A percentile compares a stretch with the other conserved stretches of the same genome.
phyloP scores from a whole-genome alignment of 805 yeast species.

The Wickerhamomyces strasburgensis region DNA sequence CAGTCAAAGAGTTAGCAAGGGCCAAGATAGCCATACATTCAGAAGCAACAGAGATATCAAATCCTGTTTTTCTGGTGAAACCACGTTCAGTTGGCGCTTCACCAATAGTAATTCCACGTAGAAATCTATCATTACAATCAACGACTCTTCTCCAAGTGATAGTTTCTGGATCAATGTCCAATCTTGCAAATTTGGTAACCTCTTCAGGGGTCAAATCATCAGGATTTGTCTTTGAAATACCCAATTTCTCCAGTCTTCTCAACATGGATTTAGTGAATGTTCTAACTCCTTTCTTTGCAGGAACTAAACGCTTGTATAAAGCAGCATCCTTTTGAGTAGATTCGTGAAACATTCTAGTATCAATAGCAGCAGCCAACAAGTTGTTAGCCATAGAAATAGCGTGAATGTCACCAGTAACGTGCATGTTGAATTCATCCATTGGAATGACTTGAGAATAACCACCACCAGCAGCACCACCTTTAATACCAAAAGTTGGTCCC shows the following conservation, averaged over 20 bases:
- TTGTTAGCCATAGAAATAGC: slow-evolving; percentile 94
- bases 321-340: slow-evolving; percentile 76
- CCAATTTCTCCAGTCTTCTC: slow-evolving; percentile 70
- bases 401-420: slow-evolving; percentile 95
- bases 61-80: slow-evolving; percentile 78
- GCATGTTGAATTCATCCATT: slow-evolving; percentile 98
- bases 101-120: slow-evolving; percentile 86
- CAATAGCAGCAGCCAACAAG: slow-evolving; percentile 92
- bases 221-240: slow-evolving; percentile 78
- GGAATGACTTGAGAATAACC: slow-evolving; percentile 98
- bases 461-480: slow-evolving; percentile 99
- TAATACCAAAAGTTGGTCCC: slow-evolving; percentile 99
- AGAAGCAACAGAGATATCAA: slow-evolving; percentile 94
- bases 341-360: slow-evolving; percentile 96
- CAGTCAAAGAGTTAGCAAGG: slow-evolving; percentile 67
- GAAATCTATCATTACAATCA: slow-evolving; percentile 88
- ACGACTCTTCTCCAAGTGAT: slow-evolving; percentile 92
- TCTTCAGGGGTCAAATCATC: slow-evolving; percentile 77
- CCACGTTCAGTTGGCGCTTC: slow-evolving; percentile 93
- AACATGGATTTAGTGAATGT: slow-evolving; percentile 75
- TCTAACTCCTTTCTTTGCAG: slow-evolving; percentile 76
- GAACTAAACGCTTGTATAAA: slow-evolving; percentile 81
- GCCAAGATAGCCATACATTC: slow-evolving; percentile 97
- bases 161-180: slow-evolving; percentile 85
- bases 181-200: slow-evolving; percentile 65